Evolutionary conservation across 2,329 filamentous ascomycete species (phyloP), one percentile per base, ranked within the genome.

Genomic region (Laburnicola sp.): DNA sequence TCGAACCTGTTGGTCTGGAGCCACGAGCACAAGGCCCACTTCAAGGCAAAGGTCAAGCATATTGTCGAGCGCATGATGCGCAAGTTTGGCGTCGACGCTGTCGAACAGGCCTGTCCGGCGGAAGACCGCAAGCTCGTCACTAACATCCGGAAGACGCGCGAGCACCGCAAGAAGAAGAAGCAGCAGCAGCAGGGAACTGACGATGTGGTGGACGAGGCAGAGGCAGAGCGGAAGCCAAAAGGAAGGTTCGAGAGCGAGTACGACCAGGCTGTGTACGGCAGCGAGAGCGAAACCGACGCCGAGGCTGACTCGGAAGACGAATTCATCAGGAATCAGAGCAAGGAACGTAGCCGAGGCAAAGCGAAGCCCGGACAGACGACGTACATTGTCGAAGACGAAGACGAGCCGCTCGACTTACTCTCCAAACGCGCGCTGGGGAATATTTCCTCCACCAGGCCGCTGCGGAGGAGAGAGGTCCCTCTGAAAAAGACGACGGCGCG

Each of bases 11-110:
- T 97, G 80, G 85, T 92, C 36, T 99, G 94, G 93, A 92, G 89
- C 69, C 91, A 97, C 73, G 94, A 99, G 75, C 95, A 99, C 79
- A 97, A 97, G 78, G 91, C 91, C 9, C 91, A 96, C 70, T 94
- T 99, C 78, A 91, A 93, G 66, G 87, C 89, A 43, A 99, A 97
- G 79, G 92, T 99, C 62, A 97, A 97, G 84, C 92, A 97, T 69
- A 97, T 99, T 57, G 78, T 99, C 11, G 94, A 99, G 76, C 86
- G 94, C 45, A 91, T 97, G 82, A 88, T 97, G 22, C 85, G 93
- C 41, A 86, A 93, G 50, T 97, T 97, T 68, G 92, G 94, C 41
- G 88, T 88, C 39, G 87, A 93, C 2, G 75, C 84, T 27, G 83
- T 99, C 9, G 89, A 94, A 74, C 83, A 84, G 58, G 80, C 89